A percentile compares a stretch with the other conserved stretches of the same genome.
phyloP scores from a whole-genome alignment of 169 alveolate species.

The Plasmodium berghei region DNA sequence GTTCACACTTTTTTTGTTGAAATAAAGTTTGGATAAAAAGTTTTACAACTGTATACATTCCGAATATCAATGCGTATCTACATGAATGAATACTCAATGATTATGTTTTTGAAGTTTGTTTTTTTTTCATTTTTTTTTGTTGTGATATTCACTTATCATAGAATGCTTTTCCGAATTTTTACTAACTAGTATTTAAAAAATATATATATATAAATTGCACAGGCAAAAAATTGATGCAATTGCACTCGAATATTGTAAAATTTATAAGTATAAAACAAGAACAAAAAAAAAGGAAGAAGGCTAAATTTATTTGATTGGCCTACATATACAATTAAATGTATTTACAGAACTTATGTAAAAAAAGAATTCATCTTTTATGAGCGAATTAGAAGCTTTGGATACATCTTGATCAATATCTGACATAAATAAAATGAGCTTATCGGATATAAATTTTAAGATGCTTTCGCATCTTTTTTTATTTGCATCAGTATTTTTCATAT shows the following conservation, averaged over 20 bases:
- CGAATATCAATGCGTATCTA: too few relatives aligned
- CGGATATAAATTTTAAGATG: constrained; percentile 29
- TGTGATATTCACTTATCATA: constrained; percentile 1
- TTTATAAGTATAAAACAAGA: background rate
- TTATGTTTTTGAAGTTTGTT: background rate
- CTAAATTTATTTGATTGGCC: constrained; percentile 40
- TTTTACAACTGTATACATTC: too few relatives aligned
- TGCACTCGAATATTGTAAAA: too few relatives aligned
- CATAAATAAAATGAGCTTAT: constrained; percentile 23
- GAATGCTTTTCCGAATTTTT: too few relatives aligned
- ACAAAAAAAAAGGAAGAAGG: constrained; percentile 4
- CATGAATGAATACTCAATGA: background rate
- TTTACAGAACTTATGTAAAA: constrained; percentile 40
- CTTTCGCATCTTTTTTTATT: constrained; percentile 58
- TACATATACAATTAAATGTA: constrained; percentile 39
- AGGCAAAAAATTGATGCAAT: too few relatives aligned
- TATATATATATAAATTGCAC: too few relatives aligned
- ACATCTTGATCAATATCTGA: constrained; percentile 58
- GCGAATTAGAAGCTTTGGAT: constrained; percentile 48
- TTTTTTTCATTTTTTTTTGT: background rate
- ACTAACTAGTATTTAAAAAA: too few relatives aligned
- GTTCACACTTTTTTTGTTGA: too few relatives aligned
- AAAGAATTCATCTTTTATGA: constrained; percentile 51
- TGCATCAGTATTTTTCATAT: constrained; percentile 66
- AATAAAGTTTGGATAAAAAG: too few relatives aligned